Evolutionary conservation across 1,284 basidiomycete genomes (phyloP), one percentile per base, ranked within the genome.

Genomic region (Ceratobasidium sp.): DNA sequence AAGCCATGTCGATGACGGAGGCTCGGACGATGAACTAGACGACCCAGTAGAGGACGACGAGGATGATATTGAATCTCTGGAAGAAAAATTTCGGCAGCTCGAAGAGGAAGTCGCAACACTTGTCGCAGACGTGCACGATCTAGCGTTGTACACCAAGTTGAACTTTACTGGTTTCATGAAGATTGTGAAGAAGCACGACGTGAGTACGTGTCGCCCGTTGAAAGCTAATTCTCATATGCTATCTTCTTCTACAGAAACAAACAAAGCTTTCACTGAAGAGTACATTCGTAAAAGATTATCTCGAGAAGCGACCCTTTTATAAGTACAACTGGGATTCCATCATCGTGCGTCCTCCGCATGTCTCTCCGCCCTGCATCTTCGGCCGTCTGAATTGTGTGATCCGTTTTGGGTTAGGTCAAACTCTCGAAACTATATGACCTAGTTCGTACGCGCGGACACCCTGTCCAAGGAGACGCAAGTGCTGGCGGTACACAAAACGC

Each of bases 111-210:
- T 99, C 30, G 96, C 97, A 0, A 92, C 89, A 57, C 88, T 99
- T 71, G 97, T 99, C 30, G 97, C 97, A 1, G 97, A 99, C 78
- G 97, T 99, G 8, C 97, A 99, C 80, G 97, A 99, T 81, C 86
- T 99, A 32, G 96, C 97, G 12, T 83, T 97, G 69, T 97, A 96
- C 81, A 92, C 93, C 4, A 98, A 98, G 82, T 87, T 98, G 76
- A 98, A 98, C 81, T 95, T 94, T 80, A 97, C 97, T 0, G 97
- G 97, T 9, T 99, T 99, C 82, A 93, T 98, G 86, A 99, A 99
- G 84, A 99, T 99, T 76, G 86, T 98, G 76, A 99, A 99, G 87
- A 91, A 89, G 62, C 72, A 74, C 53, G 50, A 23, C 48, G 52
- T 72, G 34, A 67, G 53, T 59, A 16, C 55, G 39, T 30, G 21